Percentiles rank a stretch among this genome's conserved stretches.
Evolutionary conservation across 495 filamentous ascomycete genomes (phyloP).

Genomic region (Evansstolkia leycettana): DNA sequence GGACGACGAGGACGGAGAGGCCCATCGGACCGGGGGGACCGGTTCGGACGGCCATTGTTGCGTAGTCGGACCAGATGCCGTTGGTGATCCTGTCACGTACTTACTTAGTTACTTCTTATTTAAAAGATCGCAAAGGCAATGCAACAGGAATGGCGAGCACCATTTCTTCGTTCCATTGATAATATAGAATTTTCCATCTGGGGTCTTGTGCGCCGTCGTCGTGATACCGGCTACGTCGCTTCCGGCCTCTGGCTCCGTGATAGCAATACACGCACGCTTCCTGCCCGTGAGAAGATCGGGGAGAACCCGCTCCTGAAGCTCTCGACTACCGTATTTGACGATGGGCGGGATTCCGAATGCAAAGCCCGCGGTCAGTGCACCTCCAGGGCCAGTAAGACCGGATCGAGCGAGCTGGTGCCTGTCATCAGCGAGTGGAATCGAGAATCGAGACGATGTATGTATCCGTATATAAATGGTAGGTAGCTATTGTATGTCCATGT

Average conservation of each 20-base stretch:
- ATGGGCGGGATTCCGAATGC: slow-evolving; percentile 61
- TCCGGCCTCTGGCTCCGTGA: slow-evolving; percentile 64
- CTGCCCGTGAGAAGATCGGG: slow-evolving; percentile 54
- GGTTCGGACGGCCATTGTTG: slow-evolving; percentile 65
- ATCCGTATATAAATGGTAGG: no score
- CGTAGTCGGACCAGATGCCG: slow-evolving; percentile 62
- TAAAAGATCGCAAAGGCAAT: background rate
- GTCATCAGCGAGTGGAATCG: no score
- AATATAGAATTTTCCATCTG: slow-evolving; percentile 54
- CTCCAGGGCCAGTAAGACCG: slow-evolving; percentile 47
- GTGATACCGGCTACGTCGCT: slow-evolving; percentile 60
- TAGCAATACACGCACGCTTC: slow-evolving; percentile 60
- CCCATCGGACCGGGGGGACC: slow-evolving; percentile 50
- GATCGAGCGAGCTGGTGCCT: slow-evolving; percentile 42
- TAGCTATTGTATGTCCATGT: no score
- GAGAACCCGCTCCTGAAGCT: slow-evolving; percentile 50
- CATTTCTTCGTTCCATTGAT: slow-evolving; percentile 74
- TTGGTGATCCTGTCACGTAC: slow-evolving; percentile 49
- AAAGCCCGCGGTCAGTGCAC: slow-evolving; percentile 52
- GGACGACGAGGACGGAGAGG: slow-evolving; percentile 55
- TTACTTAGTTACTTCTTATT: background rate
- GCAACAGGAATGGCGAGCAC: slow-evolving; percentile 15
- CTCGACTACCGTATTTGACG: slow-evolving; percentile 48
- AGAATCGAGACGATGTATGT: no score
- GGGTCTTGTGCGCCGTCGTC: slow-evolving; percentile 51